Base-by-base conservation (phyloP, 1,284 basidiomycete species). In the Ceratobasidium sp. region DNA sequence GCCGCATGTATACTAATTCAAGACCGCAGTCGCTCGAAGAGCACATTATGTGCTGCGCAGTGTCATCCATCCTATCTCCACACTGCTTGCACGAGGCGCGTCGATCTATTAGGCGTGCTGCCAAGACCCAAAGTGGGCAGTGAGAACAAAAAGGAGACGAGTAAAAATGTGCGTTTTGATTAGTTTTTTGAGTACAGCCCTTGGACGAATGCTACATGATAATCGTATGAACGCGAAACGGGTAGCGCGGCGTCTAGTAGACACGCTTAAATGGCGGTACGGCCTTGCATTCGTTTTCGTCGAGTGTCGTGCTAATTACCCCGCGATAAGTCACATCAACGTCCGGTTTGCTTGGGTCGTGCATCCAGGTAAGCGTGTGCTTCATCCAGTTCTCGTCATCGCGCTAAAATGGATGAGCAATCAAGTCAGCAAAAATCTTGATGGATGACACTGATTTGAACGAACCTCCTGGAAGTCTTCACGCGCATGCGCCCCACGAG, bases 401-500 rank as follows among this genome's bases (percentile, higher is more conserved):
- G 85, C 95, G 92, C 93, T 95, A 80, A 15, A 77, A 69, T 61
- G n/a, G 64, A 49, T 79, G 64, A 80, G 67, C 68, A 61, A 44
- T 1, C 23, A 3, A 40, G 18, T 64, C 23, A 64, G n/a, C 44
- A 46, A 56, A n/a, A 42, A n/a, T n/a, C n/a, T n/a, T n/a, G n/a
- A n/a, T n/a, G n/a, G 44, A 18, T 39, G 20, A 60, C 33, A n/a
- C 67, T 51, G 60, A 56, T 78, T 58, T 69, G 49, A 42, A 87
- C 89, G 78, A 80, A 95, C 94, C 80, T 96, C 95, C 79, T 96
- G 93, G 89, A 86, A 98, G 86, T 99, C 98, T 86, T 98, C 97
- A 82, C 97, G 95, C 63, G 98, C 97, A 84, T 99, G 98, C 49
- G 97, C 97, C 84, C 97, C 97, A 85, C 97, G 94, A 55, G 95